phyloP scores from a whole-genome alignment of 306 rosid species.

The Corylus avellana region DNA sequence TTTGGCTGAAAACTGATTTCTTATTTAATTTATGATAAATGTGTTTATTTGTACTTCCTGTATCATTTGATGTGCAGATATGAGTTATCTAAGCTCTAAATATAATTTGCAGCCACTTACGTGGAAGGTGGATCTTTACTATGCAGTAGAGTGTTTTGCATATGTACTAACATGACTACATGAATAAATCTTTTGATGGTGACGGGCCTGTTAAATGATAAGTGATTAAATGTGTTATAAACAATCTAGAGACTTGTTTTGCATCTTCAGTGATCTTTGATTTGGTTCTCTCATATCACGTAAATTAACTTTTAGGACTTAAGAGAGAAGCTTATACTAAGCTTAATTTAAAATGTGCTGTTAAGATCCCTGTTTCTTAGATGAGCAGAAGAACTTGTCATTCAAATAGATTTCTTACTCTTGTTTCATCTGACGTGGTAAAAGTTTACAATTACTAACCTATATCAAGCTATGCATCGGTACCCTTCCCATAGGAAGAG shows the following conservation, averaged over 20 bases:
- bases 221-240: neutral
- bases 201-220: neutral
- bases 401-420: neutral
- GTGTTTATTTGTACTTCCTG: constrained; percentile 15
- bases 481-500: too few species aligned
- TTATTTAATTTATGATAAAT: constrained; percentile 7
- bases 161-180: neutral
- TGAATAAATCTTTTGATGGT: neutral
- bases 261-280: constrained; percentile 8
- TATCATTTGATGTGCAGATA: constrained; percentile 16
- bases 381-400: neutral
- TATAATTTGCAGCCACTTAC: neutral
- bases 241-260: constrained; percentile 1
- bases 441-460: neutral
- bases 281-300: neutral
- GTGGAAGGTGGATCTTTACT: neutral
- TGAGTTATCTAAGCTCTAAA: neutral
- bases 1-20: constrained; percentile 9
- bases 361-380: neutral
- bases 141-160: neutral
- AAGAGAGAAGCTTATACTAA: neutral
- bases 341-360: neutral
- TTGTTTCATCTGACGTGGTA: neutral
- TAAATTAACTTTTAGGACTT: neutral
- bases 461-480: neutral